Base-by-base conservation (phyloP, 108 stramenopile genomes). In the Nitzschia inconspicua region DNA sequence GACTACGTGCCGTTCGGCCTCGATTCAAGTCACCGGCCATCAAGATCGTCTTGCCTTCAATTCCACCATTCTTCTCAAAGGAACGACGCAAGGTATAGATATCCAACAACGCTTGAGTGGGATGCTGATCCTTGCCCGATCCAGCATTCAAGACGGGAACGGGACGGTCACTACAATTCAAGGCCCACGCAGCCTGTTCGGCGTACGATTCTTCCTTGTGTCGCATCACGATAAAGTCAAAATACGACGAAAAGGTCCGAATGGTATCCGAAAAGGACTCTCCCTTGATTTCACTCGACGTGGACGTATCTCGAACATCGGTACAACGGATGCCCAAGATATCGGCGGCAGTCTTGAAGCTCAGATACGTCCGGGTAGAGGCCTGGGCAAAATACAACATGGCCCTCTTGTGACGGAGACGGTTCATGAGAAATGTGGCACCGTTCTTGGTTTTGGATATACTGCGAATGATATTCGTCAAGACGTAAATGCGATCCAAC, bases 51-150 rank as follows among this genome's bases (percentile, higher is more conserved):
- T 76, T 72, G n/a, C 32, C 52, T n/a, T 66, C 72, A 27, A 62
- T 70, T 24, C 72, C 44, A 20, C 76, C 67, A 24, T 90, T 54
- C 74, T 97, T 96, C 44, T 91, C 77, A 39, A 62, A 69, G 10
- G 44, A 47, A 23, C 47, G 47, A 32, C 60, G 47, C 50, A 98
- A 84, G 9, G 98, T 98, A 74, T 86, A 97, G 19, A 90, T 57
- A 73, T 99, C 98, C 78, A 99, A 88, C 19, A 99, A 66, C 4
- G 98, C 97, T 67, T 99, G 98, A 3, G 98, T 97, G 0, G 98
- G 98, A 74, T 99, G 98, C 62, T 99, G 96, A 25, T 95, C 97
- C 7, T 83, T 76, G 6, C 98, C 98, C 73, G 97, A 96, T 13
- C 98, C 98, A 10, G 96, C 98, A 90, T 98, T 98, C 24, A 98